Evolutionary conservation across 2,329 filamentous ascomycete genomes (phyloP).

Genomic region (Ascosphaera apis): DNA sequence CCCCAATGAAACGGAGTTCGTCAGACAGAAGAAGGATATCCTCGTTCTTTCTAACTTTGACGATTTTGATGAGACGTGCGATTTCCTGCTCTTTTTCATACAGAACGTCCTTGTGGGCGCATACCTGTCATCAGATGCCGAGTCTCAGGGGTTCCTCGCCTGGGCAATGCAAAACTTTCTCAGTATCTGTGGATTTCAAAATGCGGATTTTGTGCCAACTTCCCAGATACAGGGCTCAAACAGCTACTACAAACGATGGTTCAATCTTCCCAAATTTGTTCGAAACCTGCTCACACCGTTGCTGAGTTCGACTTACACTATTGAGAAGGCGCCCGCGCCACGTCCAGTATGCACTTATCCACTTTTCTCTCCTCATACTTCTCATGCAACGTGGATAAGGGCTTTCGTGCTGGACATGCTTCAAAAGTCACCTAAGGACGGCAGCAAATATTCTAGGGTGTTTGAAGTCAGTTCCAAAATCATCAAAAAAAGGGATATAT

Average conservation of each 20-base stretch:
- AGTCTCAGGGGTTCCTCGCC: constrained; percentile 72
- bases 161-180: constrained; percentile 88
- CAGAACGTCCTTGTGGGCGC: constrained; percentile 75
- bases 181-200: constrained; percentile 49
- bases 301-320: constrained; percentile 56
- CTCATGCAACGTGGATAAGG: constrained; percentile 63
- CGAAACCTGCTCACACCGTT: constrained; percentile 75
- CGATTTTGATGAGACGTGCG: constrained; percentile 49
- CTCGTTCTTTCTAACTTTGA: constrained; percentile 76
- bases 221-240: constrained; percentile 32
- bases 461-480: constrained; percentile 65
- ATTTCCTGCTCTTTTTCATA: constrained; percentile 68
- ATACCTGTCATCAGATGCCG: constrained; percentile 76
- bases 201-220: constrained; percentile 25
- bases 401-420: constrained; percentile 63
- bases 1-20: constrained; percentile 64
- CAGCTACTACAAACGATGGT: constrained; percentile 50
- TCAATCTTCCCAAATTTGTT: constrained; percentile 49
- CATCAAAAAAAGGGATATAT: constrained; percentile 64
- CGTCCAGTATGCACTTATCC: constrained; percentile 44
- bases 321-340: constrained; percentile 33
- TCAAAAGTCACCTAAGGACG: constrained; percentile 49
- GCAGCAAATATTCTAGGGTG: constrained; percentile 40
- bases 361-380: constrained; percentile 44
- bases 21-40: constrained; percentile 58